A percentile compares a stretch with the other conserved stretches of the same genome.
Evolutionary conservation across 495 filamentous ascomycete genomes (phyloP).

Genomic region (Lepraria neglecta): DNA sequence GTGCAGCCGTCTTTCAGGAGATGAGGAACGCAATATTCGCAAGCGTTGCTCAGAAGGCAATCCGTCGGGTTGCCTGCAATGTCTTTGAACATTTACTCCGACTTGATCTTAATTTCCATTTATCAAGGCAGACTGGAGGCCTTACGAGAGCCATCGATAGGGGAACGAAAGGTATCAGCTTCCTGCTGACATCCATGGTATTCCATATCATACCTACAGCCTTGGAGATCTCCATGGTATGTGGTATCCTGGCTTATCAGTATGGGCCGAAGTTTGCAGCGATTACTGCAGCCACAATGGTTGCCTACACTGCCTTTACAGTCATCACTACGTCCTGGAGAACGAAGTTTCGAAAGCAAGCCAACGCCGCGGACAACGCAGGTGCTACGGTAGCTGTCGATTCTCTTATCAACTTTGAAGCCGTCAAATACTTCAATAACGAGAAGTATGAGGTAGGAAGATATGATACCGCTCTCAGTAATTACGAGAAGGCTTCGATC

Average conservation of each 20-base stretch:
- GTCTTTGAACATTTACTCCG: slow-evolving; percentile 87
- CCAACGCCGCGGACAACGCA: slow-evolving; percentile 93
- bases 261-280: slow-evolving; percentile 87
- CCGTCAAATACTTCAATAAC: slow-evolving; percentile 99
- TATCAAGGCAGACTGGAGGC: slow-evolving; percentile 89
- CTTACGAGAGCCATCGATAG: slow-evolving; percentile 91
- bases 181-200: slow-evolving; percentile 93
- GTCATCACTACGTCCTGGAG: slow-evolving; percentile 94
- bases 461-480: slow-evolving; percentile 79
- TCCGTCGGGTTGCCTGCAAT: slow-evolving; percentile 80
- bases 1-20: slow-evolving; percentile 83
- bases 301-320: slow-evolving; percentile 88
- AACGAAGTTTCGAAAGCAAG: slow-evolving; percentile 89
- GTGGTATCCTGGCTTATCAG: slow-evolving; percentile 86
- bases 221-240: slow-evolving; percentile 89
- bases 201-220: slow-evolving; percentile 95
- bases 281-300: slow-evolving; percentile 86
- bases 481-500: slow-evolving; percentile 90
- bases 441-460: slow-evolving; percentile 87
- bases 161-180: slow-evolving; percentile 96
- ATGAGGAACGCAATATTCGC: slow-evolving; percentile 93
- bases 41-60: slow-evolving; percentile 93
- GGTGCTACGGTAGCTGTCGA: slow-evolving; percentile 94
- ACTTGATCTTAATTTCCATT: slow-evolving; percentile 88
- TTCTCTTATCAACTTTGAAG: slow-evolving; percentile 95